phyloP scores from a whole-genome alignment of 192 early-diverging fungal genomes.

The Diversispora epigaea region DNA sequence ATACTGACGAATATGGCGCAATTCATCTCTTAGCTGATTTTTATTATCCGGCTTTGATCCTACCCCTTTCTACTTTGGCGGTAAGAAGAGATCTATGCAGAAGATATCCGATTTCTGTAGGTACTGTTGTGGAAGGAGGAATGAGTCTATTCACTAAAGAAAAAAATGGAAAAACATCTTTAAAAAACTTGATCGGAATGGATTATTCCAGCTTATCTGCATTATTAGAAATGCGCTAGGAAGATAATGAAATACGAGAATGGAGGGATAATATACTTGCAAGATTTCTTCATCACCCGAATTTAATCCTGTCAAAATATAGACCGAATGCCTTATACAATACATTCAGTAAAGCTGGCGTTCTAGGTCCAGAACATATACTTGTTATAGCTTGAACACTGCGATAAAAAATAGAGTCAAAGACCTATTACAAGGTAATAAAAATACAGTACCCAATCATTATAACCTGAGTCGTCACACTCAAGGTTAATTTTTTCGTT shows the following conservation, averaged over 20 bases:
- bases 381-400: neutral
- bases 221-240: neutral
- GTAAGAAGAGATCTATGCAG: neutral
- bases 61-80: neutral
- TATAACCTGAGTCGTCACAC: slow-evolving; percentile 15
- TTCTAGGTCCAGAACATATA: slow-evolving; percentile 5
- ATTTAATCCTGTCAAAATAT: neutral
- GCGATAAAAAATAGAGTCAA: neutral
- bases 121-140: neutral
- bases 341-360: neutral
- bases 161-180: neutral
- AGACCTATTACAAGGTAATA: neutral
- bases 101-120: neutral
- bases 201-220: neutral
- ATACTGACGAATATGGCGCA: neutral
- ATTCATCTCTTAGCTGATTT: neutral
- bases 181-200: neutral
- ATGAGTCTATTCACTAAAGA: neutral
- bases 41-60: neutral
- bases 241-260: neutral
- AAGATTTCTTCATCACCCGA: neutral
- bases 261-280: neutral
- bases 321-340: slow-evolving; percentile 1
- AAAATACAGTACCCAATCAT: too few relatives aligned
- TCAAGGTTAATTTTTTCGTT: slow-evolving; percentile 25